Evolutionary conservation across 176 grass and related monocot species (phyloP).

Genomic region (Bonia amplexicaulis): DNA sequence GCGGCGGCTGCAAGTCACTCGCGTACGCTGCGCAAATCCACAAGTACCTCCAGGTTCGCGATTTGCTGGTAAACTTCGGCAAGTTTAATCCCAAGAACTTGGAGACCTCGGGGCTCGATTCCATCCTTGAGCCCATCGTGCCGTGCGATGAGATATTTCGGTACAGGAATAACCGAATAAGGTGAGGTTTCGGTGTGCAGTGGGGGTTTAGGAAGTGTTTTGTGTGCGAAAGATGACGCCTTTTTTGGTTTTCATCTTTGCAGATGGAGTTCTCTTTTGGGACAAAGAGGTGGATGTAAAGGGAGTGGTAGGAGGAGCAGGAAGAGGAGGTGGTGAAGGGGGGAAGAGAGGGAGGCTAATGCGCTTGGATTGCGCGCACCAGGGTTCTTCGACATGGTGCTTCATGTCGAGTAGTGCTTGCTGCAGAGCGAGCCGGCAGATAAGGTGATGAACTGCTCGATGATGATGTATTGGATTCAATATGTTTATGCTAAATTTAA

Average conservation of each 20-base stretch:
- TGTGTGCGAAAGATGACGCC: background rate
- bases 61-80: conserved; percentile 78
- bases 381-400: conserved; percentile 87
- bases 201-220: conserved; percentile 39
- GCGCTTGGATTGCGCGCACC: conserved; percentile 83
- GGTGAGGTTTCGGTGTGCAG: conserved; percentile 31
- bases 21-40: conserved; percentile 70
- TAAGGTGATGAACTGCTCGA: conserved; percentile 46
- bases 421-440: conserved; percentile 80
- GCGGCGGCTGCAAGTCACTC: conserved; percentile 93
- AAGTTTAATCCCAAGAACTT: conserved; percentile 45
- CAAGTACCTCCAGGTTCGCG: conserved; percentile 72
- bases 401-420: conserved; percentile 77
- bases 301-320: conserved; percentile 35
- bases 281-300: conserved; percentile 66
- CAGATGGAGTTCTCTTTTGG: conserved; percentile 99
- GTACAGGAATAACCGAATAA: conserved; percentile 65
- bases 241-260: conserved; percentile 25
- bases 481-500: background rate
- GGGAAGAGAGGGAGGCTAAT: conserved; percentile 19
- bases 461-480: background rate
- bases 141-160: conserved; percentile 80
- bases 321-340: background rate
- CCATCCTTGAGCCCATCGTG: conserved; percentile 69
- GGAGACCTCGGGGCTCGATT: conserved; percentile 28